Evolutionary conservation across 2,329 filamentous ascomycete species (phyloP).

Genomic region (Cercospora sp.): DNA sequence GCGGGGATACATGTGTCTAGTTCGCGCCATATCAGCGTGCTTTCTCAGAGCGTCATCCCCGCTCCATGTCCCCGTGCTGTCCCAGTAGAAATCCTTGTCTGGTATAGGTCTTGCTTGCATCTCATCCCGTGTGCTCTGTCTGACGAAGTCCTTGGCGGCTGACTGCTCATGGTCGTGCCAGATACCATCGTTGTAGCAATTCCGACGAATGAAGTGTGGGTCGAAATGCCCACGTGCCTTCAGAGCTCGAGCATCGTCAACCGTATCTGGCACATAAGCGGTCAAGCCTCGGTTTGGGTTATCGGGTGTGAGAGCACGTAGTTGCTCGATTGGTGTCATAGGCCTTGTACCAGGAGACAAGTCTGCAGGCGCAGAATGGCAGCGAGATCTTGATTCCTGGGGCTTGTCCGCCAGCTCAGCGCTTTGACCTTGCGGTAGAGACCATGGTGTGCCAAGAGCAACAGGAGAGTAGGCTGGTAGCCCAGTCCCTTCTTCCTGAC

Average conservation of each 20-base stretch:
- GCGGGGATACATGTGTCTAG: not conserved
- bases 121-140: not conserved
- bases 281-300: constrained; percentile 7
- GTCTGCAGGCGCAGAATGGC: not conserved
- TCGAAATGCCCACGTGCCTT: not conserved
- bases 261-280: constrained; percentile 8
- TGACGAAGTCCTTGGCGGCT: not conserved
- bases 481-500: not conserved
- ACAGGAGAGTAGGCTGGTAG: not conserved
- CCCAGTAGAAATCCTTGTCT: constrained; percentile 11
- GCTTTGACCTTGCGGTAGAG: not conserved
- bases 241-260: constrained; percentile 2
- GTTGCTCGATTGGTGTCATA: not conserved
- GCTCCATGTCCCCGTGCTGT: constrained; percentile 8
- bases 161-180: not conserved
- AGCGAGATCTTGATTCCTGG: not conserved
- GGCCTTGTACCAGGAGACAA: not conserved
- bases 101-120: not conserved
- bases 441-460: not conserved
- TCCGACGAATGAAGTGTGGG: constrained; percentile 1
- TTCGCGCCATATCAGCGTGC: not conserved
- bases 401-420: not conserved
- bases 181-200: constrained; percentile 1
- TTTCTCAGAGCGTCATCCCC: constrained; percentile 4
- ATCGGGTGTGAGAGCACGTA: constrained; percentile 5